These are phyloP conservation scores for Agrocybe pediades DNA, from an alignment of 768 basidiomycete genomes.

Conservation along the genomic window DNA sequence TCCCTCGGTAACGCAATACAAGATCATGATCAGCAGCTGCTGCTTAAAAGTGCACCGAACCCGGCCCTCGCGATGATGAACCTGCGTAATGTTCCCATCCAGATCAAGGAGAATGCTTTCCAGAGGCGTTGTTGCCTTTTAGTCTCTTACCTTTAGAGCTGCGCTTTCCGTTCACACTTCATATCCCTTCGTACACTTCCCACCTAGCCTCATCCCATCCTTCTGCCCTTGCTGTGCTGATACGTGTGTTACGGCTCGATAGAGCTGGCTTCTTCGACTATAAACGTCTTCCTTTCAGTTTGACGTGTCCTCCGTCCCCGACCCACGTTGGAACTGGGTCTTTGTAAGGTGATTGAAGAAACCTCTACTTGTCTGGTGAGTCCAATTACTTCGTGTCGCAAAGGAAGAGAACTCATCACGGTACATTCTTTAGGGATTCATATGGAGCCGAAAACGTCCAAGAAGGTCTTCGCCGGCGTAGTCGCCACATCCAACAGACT, in stretches of 20 bases:
- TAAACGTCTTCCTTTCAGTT: background rate
- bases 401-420: background rate
- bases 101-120: background rate
- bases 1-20: too few relatives aligned
- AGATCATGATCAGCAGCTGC: background rate
- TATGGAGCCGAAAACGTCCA: background rate
- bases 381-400: background rate
- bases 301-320: background rate
- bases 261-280: background rate
- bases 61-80: background rate
- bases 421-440: background rate
- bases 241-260: background rate
- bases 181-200: background rate
- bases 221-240: background rate
- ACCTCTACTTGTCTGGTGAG: background rate
- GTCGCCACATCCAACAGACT: constrained; percentile 15
- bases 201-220: background rate
- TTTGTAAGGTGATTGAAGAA: background rate
- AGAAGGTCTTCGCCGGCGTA: background rate
- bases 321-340: background rate
- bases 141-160: background rate
- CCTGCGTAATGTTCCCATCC: background rate
- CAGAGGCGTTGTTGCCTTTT: background rate
- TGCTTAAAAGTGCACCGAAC: background rate
- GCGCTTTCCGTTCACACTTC: too few relatives aligned